phyloP scores from a whole-genome alignment of 345 rosid species.

The Euclidium syriacum region DNA sequence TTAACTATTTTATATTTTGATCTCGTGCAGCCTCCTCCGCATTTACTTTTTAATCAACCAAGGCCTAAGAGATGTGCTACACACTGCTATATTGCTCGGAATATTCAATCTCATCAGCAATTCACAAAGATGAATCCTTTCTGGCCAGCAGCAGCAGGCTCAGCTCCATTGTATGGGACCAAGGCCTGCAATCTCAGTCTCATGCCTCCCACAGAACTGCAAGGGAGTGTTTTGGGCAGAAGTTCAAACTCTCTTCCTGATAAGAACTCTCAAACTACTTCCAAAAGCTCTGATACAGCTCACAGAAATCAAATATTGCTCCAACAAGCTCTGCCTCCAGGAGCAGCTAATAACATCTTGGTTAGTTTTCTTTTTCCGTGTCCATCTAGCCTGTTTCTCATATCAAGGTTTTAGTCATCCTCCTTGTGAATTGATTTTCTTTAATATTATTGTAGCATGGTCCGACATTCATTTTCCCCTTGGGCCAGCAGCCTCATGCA shows the following conservation, averaged over 20 bases:
- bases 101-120: conserved; percentile 69
- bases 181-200: conserved; percentile 73
- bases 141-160: conserved; percentile 84
- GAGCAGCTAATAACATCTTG: conserved; percentile 68
- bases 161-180: conserved; percentile 70
- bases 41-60: conserved; percentile 65
- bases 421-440: neutral
- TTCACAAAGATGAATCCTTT: conserved; percentile 72
- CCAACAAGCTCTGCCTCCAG: conserved; percentile 80
- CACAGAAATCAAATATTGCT: conserved; percentile 83
- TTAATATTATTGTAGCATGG: conserved; percentile 48
- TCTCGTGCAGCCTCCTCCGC: conserved; percentile 65
- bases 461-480: conserved; percentile 82
- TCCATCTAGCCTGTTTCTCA: neutral
- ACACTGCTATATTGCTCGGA: conserved; percentile 88
- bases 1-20: neutral
- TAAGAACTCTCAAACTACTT: conserved; percentile 46
- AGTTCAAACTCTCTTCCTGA: conserved; percentile 49
- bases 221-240: conserved; percentile 47
- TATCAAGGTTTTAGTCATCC: neutral
- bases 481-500: conserved; percentile 81
- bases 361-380: conserved; percentile 40
- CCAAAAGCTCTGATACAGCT: conserved; percentile 50
- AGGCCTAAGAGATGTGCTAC: conserved; percentile 93
- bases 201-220: conserved; percentile 69